phyloP scores from a whole-genome alignment of 2,329 filamentous ascomycete genomes.

The Aspergillus ibericus region DNA sequence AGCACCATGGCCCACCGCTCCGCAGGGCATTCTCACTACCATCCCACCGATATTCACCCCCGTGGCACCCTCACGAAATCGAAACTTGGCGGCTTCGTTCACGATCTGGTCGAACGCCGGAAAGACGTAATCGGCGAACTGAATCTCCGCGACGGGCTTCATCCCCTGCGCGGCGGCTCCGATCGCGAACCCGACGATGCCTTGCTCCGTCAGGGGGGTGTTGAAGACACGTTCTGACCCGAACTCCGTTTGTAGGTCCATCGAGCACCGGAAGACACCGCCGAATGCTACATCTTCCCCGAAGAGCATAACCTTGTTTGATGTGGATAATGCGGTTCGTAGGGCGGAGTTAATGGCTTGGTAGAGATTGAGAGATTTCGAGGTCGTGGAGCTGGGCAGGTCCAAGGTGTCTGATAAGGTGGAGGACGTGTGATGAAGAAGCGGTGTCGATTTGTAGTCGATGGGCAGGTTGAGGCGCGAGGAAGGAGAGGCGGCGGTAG shows the following conservation, averaged over 20 bases:
- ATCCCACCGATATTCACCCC: slow-evolving; percentile 73
- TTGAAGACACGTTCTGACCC: slow-evolving; percentile 92
- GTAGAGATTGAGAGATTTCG: slow-evolving; percentile 89
- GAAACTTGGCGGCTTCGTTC: slow-evolving; percentile 86
- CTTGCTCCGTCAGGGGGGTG: slow-evolving; percentile 90
- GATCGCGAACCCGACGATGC: slow-evolving; percentile 90
- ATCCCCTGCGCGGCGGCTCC: slow-evolving; percentile 87
- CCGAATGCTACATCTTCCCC: slow-evolving; percentile 97
- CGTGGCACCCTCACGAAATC: slow-evolving; percentile 68
- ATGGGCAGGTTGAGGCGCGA: slow-evolving; percentile 77
- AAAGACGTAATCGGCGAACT: slow-evolving; percentile 93
- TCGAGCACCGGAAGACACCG: slow-evolving; percentile 91
- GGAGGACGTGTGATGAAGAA: slow-evolving; percentile 78
- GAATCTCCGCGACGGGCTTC: slow-evolving; percentile 89
- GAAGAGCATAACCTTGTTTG: slow-evolving; percentile 86
- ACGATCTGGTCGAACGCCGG: slow-evolving; percentile 93
- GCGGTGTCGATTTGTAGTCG: slow-evolving; percentile 78
- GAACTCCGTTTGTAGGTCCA: slow-evolving; percentile 84
- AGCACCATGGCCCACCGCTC: slow-evolving; percentile 84
- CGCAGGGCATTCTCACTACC: slow-evolving; percentile 86
- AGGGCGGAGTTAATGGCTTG: slow-evolving; percentile 91
- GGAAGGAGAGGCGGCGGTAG: slow-evolving; percentile 45
- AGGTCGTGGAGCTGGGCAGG: slow-evolving; percentile 69
- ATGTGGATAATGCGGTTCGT: slow-evolving; percentile 74
- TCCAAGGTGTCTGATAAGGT: slow-evolving; percentile 70